phyloP scores from a whole-genome alignment of 768 basidiomycete genomes.

The Tricholomella constricta region DNA sequence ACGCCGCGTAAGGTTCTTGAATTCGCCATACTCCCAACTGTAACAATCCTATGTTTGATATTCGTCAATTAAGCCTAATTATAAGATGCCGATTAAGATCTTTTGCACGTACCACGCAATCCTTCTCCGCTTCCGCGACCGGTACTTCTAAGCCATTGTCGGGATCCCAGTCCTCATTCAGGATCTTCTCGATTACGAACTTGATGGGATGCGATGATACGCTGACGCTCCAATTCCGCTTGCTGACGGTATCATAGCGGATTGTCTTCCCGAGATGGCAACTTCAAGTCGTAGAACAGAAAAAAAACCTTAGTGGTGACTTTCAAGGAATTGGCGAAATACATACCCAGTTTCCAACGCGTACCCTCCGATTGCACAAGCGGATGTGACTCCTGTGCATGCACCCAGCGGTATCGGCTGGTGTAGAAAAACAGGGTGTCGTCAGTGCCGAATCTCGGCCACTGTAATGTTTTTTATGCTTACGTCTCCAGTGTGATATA shows the following conservation, averaged over 20 bases:
- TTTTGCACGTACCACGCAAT: constrained; percentile 55
- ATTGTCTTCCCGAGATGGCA: constrained; percentile 88
- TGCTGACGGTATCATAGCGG: constrained; percentile 83
- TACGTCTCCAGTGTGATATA: constrained; percentile 89
- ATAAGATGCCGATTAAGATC: background rate
- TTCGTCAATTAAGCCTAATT: too few relatives aligned
- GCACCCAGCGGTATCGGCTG: constrained; percentile 84
- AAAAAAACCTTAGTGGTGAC: constrained; percentile 1
- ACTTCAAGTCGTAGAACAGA: too few relatives aligned
- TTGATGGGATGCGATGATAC: constrained; percentile 70
- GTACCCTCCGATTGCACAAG: constrained; percentile 64
- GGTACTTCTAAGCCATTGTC: constrained; percentile 45
- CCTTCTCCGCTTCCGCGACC: constrained; percentile 49
- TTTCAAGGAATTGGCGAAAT: background rate
- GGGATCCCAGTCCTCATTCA: constrained; percentile 38
- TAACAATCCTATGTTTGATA: constrained; percentile 67
- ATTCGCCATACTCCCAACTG: constrained; percentile 66
- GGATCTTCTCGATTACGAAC: constrained; percentile 61
- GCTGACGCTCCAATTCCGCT: constrained; percentile 78
- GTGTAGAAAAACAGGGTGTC: background rate
- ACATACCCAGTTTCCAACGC: constrained; percentile 72
- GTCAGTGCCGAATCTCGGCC: background rate
- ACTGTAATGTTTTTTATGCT: constrained; percentile 14
- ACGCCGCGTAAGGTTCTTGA: constrained; percentile 24
- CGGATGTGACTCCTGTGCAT: constrained; percentile 69